These are phyloP conservation scores for Agaricus sinodeliciosus DNA, from an alignment of 768 basidiomycete species.

Conservation along the genomic window DNA sequence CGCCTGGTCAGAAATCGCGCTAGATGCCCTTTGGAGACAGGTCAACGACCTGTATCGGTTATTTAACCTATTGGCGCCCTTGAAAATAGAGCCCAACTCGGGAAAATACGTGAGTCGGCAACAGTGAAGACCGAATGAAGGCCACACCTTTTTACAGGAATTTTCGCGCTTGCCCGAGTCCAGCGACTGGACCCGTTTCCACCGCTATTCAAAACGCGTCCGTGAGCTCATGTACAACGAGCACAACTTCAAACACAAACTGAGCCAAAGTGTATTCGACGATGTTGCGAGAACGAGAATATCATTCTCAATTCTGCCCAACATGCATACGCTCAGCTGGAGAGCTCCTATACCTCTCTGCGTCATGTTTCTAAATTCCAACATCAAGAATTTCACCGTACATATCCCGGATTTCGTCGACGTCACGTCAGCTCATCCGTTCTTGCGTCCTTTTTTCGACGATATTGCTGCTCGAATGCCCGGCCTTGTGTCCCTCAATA, in stretches of 20 bases:
- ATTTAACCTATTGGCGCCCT: conserved; percentile 14
- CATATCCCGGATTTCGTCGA: conserved; percentile 4
- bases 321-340: conserved; percentile 12
- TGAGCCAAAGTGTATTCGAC: conserved; percentile 4
- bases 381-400: conserved; percentile 8
- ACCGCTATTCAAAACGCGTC: conserved; percentile 17
- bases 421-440: not conserved
- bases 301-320: conserved; percentile 8
- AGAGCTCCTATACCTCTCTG: conserved; percentile 10
- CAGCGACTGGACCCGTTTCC: conserved; percentile 16
- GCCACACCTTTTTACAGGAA: conserved; percentile 7
- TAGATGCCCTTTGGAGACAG: conserved; percentile 17
- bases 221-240: conserved; percentile 17
- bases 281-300: conserved; percentile 11
- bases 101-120: not conserved
- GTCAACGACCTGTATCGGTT: conserved; percentile 16
- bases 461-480: conserved; percentile 13
- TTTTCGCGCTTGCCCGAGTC: conserved; percentile 14
- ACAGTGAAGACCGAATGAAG: not conserved
- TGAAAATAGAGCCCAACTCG: conserved; percentile 3
- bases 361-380: conserved; percentile 13
- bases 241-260: not conserved
- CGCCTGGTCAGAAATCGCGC: conserved; percentile 15
- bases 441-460: conserved; percentile 1
- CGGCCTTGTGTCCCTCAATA: conserved; percentile 1